Evolutionary conservation across 2,329 filamentous ascomycete genomes (phyloP), one percentile per base, ranked within the genome.

Genomic region (Pseudofabraea citricarpa): DNA sequence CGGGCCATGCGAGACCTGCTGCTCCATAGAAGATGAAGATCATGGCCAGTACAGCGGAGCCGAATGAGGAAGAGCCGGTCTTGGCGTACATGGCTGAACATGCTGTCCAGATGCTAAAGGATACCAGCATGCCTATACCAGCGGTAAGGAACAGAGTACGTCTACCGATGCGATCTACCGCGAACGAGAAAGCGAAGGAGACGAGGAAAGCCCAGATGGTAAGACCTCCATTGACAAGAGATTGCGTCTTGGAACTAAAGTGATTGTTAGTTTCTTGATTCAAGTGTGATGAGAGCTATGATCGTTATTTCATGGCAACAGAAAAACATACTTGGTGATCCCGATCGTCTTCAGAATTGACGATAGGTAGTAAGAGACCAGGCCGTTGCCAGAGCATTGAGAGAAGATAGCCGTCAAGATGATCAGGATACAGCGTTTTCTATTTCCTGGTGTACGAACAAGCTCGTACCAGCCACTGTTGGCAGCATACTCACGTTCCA

Each of bases 341-440:
- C 53, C 53, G 16, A 54, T 49, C 5, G 47, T 50, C n/a, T 54
- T 45, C 15, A 56, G 26, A 21, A 56, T 46, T 2, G 42, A 40
- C 4, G 41, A 35, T 2, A 56, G 36, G 61, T 85, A 85, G 64
- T 84, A 84, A 47, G 74, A 80, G 53, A 85, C 77, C 1, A 85
- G 64, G n/a, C 77, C 80, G 56, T 84, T 85, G 37, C 81, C 81
- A 33, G 75, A 80, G 63, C 81, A 85, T 60, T 85, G 81, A 1
- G 79, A 82, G 57, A 84, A 82, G 52, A 84, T 64, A 52, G 78
- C 80, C 13, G 83, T 69, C 1, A 75, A 79, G 32, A 81, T 61
- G 36, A 83, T 69, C 41, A 85, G 74, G 40, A 74, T 67, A 29
- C 84, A 66, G 6, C 81, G 71, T 68, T 80, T 79, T 33, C 79